Evolutionary conservation across 2,329 filamentous ascomycete genomes (phyloP).

Genomic region (Botrytis cinerea): DNA sequence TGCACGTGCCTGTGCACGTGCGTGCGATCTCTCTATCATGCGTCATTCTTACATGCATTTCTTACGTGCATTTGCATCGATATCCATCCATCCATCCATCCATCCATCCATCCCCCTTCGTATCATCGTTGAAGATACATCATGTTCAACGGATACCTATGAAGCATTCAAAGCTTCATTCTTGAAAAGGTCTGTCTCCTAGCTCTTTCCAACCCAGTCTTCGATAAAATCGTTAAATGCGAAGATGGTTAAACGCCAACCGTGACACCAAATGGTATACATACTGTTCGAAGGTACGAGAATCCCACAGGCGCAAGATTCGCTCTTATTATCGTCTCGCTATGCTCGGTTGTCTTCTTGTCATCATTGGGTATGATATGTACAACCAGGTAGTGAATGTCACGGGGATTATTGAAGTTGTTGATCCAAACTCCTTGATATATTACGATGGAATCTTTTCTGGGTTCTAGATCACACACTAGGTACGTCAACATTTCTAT

Average conservation of each 20-base stretch:
- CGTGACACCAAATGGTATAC: not conserved
- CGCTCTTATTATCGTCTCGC: not conserved
- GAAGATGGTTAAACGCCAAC: too few species aligned
- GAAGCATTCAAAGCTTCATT: not conserved
- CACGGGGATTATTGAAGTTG: not conserved
- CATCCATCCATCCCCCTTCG: not conserved
- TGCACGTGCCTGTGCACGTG: not conserved
- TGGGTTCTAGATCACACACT: not conserved
- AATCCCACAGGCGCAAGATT: not conserved
- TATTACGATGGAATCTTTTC: too few species aligned
- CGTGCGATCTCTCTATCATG: not conserved
- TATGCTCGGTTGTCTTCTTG: not conserved
- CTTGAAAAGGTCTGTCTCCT: not conserved
- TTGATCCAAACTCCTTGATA: too few species aligned
- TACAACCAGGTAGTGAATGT: not conserved
- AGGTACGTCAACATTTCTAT: not conserved
- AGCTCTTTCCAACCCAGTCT: too few species aligned
- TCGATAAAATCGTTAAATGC: too few species aligned
- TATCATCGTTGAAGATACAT: not conserved
- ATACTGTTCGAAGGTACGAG: not conserved
- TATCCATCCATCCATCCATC: not conserved
- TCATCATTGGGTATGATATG: not conserved
- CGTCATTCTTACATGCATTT: constrained; percentile 7
- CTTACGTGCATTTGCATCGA: not conserved
- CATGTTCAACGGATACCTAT: too few species aligned